Evolutionary conservation across 2,329 filamentous ascomycete species (phyloP), one percentile per base, ranked within the genome.

Genomic region (Talaromyces sp.): DNA sequence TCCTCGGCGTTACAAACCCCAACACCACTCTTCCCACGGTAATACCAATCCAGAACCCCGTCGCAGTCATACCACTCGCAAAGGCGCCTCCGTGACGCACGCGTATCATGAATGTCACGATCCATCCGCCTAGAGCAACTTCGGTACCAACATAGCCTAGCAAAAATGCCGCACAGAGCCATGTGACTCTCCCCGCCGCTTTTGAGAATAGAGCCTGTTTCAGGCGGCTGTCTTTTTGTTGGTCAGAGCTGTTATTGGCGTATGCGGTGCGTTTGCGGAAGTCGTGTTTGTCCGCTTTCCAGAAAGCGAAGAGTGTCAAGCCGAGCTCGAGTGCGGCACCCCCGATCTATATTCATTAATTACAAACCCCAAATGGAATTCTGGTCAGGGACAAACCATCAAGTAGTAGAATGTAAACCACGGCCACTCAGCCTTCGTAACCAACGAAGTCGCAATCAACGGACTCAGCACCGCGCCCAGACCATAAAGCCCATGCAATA

Each of bases 31-130:
- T 82, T 0, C 92, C 92, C 0, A 92, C 75, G 0, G 91, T 93
- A 68, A 96, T 83, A 0, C 92, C 92, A 50, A 92, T 84, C 92
- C 92, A 96, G 78, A 94, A 96, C 0, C 91, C 89, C 0, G 91
- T 94, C 0, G 88, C 89, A 0, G 87, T 87, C 79, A 95, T 86
- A 2, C 92, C 92, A 39, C 89, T 88, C 2, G 87, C 83, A 72
- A 95, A 94, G 0, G 87, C 80, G 27, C 82, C 84, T 3, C 88
- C 91, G 43, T 89, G 76, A 15, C 93, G 86, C 27, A 93, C 88
- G 22, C 85, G 82, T n/a, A 93, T 87, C 91, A 96, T 96, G 74
- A 96, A 96, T 0, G 89, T 89, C 58, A 92, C 89, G 68, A 96
- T 89, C 91, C 91, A 95, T 17, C 91, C 91, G 22, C 89, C 89